Conservation (phyloP, 1,284 basidiomycete species). For the Ganoderma lucidum region DNA sequence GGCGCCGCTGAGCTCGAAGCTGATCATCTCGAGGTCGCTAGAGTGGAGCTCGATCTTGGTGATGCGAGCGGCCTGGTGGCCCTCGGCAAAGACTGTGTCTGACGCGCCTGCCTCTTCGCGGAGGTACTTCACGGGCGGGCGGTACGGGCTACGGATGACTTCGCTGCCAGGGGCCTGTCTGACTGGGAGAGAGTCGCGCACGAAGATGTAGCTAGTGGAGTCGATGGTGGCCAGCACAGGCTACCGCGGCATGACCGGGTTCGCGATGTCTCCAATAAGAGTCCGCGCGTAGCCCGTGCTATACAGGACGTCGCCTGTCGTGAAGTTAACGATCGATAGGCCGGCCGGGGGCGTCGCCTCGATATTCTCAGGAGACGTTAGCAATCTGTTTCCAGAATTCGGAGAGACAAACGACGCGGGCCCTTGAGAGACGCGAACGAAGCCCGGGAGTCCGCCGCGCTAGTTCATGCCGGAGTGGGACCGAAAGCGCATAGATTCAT, state of each 20-base stretch:
- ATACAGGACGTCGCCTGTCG: not conserved
- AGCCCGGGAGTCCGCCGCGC: not conserved
- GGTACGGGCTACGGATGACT: not conserved
- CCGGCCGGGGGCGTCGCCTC: not conserved
- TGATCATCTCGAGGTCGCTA: not conserved
- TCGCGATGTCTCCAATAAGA: not conserved
- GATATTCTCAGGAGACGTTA: not conserved
- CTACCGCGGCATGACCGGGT: not conserved
- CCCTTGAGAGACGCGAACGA: not conserved
- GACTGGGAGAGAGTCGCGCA: not conserved
- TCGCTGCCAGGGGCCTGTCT: not conserved
- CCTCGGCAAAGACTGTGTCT: not conserved
- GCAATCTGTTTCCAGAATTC: not conserved
- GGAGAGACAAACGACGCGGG: not conserved
- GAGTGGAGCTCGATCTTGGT: not conserved
- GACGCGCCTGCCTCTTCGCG: not conserved
- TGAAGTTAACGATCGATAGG: slow-evolving; percentile 1
- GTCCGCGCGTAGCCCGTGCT: not conserved
- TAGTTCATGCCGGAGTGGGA: slow-evolving; percentile 2
- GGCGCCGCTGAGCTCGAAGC: not conserved
- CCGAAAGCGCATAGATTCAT: not conserved
- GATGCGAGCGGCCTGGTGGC: not conserved
- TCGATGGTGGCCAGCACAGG: not conserved
- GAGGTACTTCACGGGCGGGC: not conserved
- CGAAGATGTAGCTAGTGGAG: not conserved